Evolutionary conservation across 2,329 filamentous ascomycete genomes (phyloP).

Genomic region (Verticillium nubilum): DNA sequence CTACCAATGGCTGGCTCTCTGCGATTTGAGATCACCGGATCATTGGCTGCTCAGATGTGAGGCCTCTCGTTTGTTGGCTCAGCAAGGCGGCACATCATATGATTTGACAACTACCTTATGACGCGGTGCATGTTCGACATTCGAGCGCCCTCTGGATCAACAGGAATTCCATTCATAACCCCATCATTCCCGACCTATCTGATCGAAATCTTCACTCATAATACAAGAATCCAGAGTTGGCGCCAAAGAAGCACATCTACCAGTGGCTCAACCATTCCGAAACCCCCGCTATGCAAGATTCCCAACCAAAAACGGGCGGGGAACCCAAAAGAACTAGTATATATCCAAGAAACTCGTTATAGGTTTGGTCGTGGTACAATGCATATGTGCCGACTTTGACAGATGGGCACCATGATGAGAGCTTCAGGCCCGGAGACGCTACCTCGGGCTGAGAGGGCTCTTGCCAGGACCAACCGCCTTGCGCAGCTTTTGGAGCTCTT

Average conservation of each 20-base stretch:
- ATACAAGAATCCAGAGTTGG: background rate
- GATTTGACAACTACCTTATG: too few relatives aligned
- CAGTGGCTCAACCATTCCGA: background rate
- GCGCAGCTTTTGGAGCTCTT: slow-evolving; percentile 40
- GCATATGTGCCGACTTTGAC: background rate
- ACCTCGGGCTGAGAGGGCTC: slow-evolving; percentile 34
- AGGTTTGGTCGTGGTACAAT: background rate
- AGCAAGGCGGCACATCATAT: too few relatives aligned
- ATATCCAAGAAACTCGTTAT: background rate
- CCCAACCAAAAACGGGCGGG: background rate
- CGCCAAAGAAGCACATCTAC: background rate
- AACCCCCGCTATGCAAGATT: background rate
- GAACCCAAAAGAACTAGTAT: background rate
- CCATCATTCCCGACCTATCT: background rate
- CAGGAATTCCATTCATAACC: background rate
- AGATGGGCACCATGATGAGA: background rate
- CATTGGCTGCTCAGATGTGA: too few relatives aligned
- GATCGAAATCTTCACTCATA: background rate
- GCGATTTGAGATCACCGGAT: too few relatives aligned
- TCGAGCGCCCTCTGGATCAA: background rate
- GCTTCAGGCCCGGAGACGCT: slow-evolving; percentile 2
- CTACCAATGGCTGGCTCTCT: too few relatives aligned
- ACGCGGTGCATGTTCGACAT: background rate
- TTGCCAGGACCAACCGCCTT: slow-evolving; percentile 36
- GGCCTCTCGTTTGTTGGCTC: too few relatives aligned